Evolutionary conservation across 495 filamentous ascomycete species (phyloP).

Genomic region (Penicillium simplicissimum): DNA sequence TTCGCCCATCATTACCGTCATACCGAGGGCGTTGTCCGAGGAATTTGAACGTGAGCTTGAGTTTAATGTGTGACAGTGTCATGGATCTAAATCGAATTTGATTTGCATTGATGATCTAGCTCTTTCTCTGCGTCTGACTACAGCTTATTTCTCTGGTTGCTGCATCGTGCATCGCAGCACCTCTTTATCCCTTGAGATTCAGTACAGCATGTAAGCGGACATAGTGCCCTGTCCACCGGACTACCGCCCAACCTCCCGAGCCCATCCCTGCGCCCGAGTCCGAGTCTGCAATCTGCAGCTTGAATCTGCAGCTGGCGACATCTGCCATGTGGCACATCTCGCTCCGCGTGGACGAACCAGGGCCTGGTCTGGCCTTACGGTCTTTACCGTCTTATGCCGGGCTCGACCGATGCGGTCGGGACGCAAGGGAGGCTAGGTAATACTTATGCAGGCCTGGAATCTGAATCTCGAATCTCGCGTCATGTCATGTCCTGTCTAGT

Average conservation of each 20-base stretch:
- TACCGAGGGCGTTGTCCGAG: background rate
- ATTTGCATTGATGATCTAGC: too few species aligned
- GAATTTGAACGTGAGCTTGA: background rate
- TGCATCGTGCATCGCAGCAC: too few species aligned
- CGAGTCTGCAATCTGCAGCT: background rate
- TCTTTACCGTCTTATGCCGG: background rate
- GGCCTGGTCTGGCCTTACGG: background rate
- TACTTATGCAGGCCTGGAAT: background rate
- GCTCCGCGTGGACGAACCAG: conserved; percentile 5
- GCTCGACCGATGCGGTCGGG: background rate
- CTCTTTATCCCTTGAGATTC: too few species aligned
- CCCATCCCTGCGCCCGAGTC: background rate
- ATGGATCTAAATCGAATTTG: too few species aligned
- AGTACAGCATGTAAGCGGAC: too few species aligned
- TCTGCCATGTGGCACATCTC: background rate
- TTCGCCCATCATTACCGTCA: background rate
- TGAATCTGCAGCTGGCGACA: background rate
- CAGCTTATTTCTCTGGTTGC: too few species aligned
- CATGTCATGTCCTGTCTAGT: background rate
- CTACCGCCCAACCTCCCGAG: background rate
- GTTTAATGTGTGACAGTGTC: too few species aligned
- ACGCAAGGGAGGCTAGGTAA: background rate
- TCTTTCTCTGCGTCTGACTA: too few species aligned
- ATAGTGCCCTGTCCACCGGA: background rate
- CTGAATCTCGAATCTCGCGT: background rate